Base-by-base conservation (phyloP, 108 stramenopile species). In the Cyclotella atomus region DNA sequence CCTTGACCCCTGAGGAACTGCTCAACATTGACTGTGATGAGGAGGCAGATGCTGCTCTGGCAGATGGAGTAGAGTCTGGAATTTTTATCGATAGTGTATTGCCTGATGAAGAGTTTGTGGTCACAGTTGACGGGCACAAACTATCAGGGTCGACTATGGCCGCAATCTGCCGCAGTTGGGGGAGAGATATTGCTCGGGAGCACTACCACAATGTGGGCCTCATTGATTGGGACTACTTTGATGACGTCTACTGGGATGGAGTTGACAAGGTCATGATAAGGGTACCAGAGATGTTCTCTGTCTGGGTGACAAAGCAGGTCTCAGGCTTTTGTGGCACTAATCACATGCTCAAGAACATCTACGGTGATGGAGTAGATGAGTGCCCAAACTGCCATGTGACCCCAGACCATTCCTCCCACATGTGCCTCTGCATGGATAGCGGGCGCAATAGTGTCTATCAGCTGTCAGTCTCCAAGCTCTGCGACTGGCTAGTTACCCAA, bases 171-270 rank as follows among this genome's bases (percentile, higher is more conserved):
- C 54, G 28, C 6, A 3, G 3, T 9, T 55, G 54, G 54, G 54
- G 54, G 2, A 15, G 28, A 6, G 28, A 55, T 4, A 27, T 55
- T 9, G 27, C 12, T 5, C 24, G 54, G 25, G 27, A 25, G 27
- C 54, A 55, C 25, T 55, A 55, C 27, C 27, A 55, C 54, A 28
- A 4, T 6, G 6, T 6, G 5, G 25, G 16, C 6, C 24, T 55
- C 28, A 17, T 55, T 15, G 25, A 4, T 29, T 28, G 16, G 21
- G 54, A 55, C 4, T 3, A 28, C 4, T 55, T 29, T 29, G 24
- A 55, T 29, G 24, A 25, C 12, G 54, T 55, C 5, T 55, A 55
- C 54, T 55, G 54, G 54, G 54, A 55, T 28, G 54, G 54, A 28
- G 25, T 55, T 25, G 54, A 55, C 25, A 24, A 28, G 25, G 54